These are phyloP conservation scores for Hericium erinaceus DNA, from an alignment of 768 basidiomycete species.

Conservation along the genomic window DNA sequence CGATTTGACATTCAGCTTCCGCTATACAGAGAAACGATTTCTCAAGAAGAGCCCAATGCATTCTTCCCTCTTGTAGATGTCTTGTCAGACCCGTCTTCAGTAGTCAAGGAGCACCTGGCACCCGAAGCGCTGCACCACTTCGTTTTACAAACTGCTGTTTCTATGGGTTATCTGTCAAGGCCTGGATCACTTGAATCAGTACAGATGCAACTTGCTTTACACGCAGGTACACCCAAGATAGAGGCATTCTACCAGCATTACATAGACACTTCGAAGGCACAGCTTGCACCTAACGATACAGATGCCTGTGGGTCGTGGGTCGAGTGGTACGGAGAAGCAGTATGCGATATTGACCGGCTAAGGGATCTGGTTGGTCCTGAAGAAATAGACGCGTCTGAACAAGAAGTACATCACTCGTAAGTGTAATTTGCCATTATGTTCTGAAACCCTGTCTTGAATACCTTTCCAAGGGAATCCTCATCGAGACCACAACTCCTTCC, in stretches of 20 bases:
- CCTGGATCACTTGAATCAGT: conserved; percentile 46
- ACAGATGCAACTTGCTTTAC: conserved; percentile 67
- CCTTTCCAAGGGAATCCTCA: conserved; percentile 19
- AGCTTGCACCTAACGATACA: conserved; percentile 19
- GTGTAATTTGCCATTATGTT: conserved; percentile 6
- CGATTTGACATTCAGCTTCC: neutral
- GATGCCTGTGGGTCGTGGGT: conserved; percentile 64
- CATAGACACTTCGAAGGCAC: conserved; percentile 21
- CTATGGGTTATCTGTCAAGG: conserved; percentile 38
- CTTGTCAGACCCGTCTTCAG: conserved; percentile 42
- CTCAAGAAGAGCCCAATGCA: conserved; percentile 57
- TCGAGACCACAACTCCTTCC: conserved; percentile 45
- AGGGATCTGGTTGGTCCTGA: conserved; percentile 42
- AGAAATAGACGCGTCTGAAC: conserved; percentile 32
- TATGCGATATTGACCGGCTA: conserved; percentile 59
- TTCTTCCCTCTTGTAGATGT: conserved; percentile 74
- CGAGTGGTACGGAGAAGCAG: conserved; percentile 70
- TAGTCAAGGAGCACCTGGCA: conserved; percentile 25
- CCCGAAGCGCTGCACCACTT: conserved; percentile 46
- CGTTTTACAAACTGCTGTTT: conserved; percentile 41
- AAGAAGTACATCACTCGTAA: conserved; percentile 19
- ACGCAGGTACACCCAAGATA: conserved; percentile 70
- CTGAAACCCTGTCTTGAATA: neutral
- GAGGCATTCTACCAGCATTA: conserved; percentile 81
- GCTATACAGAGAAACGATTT: conserved; percentile 65